Conservation (phyloP, 2,329 filamentous ascomycete species). For the Ramularia endophylla region DNA sequence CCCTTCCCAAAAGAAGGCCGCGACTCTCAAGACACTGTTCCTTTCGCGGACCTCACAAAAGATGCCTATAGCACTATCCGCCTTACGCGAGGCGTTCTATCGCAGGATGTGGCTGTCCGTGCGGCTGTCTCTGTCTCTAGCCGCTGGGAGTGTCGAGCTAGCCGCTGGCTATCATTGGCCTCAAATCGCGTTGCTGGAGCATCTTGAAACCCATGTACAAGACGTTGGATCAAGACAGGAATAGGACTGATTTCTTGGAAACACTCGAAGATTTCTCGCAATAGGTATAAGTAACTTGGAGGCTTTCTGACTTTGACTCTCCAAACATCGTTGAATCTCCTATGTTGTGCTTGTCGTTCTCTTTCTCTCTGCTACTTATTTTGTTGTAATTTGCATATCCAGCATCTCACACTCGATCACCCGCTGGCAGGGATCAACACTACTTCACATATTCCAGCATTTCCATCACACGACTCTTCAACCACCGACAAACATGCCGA, state of each 20-base stretch:
- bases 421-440: slow-evolving; percentile 23
- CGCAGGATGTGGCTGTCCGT: slow-evolving; percentile 10
- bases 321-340: too few species aligned
- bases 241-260: too few species aligned
- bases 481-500: slow-evolving; percentile 39
- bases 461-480: slow-evolving; percentile 1
- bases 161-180: slow-evolving; percentile 22
- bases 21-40: too few species aligned
- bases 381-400: slow-evolving; percentile 1
- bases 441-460: slow-evolving; percentile 5
- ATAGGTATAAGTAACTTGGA: slow-evolving; percentile 4
- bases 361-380: too few species aligned
- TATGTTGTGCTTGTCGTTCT: too few species aligned
- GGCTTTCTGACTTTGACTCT: neutral
- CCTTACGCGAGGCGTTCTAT: too few species aligned
- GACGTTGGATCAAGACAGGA: slow-evolving; percentile 15
- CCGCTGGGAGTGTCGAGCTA: too few species aligned
- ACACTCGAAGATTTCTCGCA: too few species aligned
- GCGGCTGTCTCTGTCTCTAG: slow-evolving; percentile 7
- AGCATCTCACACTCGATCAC: slow-evolving; percentile 11
- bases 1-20: too few species aligned
- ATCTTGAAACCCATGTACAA: slow-evolving; percentile 18
- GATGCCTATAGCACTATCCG: too few species aligned
- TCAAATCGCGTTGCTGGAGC: slow-evolving; percentile 5
- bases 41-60: too few species aligned